Evolutionary conservation across 129 eudicot species (phyloP).

Genomic region (Kitagawia praeruptora): DNA sequence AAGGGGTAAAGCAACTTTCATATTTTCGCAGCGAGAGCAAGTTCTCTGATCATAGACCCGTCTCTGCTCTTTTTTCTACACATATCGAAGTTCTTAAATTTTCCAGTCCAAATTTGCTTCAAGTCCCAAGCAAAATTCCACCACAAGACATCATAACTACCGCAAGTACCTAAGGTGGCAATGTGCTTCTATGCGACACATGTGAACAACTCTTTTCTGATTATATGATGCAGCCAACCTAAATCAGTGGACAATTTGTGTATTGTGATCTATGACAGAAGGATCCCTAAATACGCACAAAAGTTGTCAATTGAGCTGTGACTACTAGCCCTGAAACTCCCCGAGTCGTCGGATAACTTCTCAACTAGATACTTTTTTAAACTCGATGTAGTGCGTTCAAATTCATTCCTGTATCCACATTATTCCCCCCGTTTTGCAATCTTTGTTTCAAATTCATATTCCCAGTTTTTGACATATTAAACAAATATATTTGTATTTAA

Average conservation of each 20-base stretch:
- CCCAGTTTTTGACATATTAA: neutral
- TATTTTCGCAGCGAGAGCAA: constrained; percentile 83
- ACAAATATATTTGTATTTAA: neutral
- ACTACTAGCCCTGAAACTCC: neutral
- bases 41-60: constrained; percentile 92
- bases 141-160: constrained; percentile 16
- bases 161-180: constrained; percentile 25
- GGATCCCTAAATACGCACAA: neutral
- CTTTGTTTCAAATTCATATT: too few relatives aligned
- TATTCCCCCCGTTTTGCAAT: neutral
- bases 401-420: neutral
- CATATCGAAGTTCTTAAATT: constrained; percentile 44
- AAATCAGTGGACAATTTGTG: neutral
- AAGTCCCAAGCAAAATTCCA: constrained; percentile 19
- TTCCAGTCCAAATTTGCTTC: constrained; percentile 22
- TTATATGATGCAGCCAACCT: neutral
- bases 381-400: neutral
- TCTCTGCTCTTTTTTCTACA: constrained; percentile 75
- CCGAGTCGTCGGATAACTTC: neutral
- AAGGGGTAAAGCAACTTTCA: constrained; percentile 80
- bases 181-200: neutral
- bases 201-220: neutral
- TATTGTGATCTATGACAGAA: neutral
- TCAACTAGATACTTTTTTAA: neutral
- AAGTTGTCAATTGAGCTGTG: neutral